Conservation (phyloP, 164 flowering plant species). For the Platanus orientalis region DNA sequence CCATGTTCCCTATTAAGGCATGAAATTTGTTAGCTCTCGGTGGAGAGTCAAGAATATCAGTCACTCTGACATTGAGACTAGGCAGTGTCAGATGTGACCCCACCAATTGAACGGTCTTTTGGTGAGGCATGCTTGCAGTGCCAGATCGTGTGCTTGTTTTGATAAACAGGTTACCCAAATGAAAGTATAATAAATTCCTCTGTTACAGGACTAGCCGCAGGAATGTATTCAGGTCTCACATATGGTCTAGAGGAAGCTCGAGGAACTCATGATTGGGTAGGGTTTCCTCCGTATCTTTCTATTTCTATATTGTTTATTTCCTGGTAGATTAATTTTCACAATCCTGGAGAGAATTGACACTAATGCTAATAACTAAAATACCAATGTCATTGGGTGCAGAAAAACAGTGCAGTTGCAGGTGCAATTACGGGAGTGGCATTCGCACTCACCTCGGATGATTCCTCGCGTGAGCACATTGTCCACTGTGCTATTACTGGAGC, state of each 20-base stretch:
- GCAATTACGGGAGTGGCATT: constrained; percentile 80
- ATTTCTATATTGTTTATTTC: background rate
- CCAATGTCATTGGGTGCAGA: constrained; percentile 41
- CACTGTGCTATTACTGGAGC: constrained; percentile 94
- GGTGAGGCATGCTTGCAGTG: no score
- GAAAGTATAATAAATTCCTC: background rate
- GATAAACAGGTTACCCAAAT: no score
- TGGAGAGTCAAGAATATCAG: no score
- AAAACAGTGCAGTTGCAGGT: constrained; percentile 90
- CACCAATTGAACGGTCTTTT: no score
- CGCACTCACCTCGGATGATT: constrained; percentile 59
- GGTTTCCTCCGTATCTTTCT: background rate
- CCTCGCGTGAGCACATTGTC: constrained; percentile 79
- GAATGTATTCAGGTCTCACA: constrained; percentile 81
- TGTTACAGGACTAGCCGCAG: constrained; percentile 51
- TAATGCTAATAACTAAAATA: no score
- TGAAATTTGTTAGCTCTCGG: no score
- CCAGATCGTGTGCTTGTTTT: no score
- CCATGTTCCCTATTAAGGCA: no score
- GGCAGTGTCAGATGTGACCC: no score
- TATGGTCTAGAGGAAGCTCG: constrained; percentile 88
- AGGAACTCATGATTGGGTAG: constrained; percentile 92
- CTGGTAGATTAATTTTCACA: no score
- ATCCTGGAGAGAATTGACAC: no score
- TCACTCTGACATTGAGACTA: no score